Evolutionary conservation across 106 monocot species (phyloP).

Genomic region (Apostasia ramifera): DNA sequence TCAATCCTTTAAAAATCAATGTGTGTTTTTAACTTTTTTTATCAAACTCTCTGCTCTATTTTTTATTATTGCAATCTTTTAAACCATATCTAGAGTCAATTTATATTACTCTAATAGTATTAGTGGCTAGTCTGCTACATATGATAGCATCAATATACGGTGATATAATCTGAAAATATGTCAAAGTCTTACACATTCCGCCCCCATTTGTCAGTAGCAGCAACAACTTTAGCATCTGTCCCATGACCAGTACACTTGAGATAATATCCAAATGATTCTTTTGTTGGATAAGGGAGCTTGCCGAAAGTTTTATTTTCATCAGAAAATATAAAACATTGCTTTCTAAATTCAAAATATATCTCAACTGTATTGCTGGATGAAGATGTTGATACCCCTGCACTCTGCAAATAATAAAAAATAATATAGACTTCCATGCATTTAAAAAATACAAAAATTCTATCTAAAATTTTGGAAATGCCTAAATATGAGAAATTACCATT

Average conservation of each 20-base stretch:
- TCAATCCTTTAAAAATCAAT: no score
- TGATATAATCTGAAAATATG: neutral
- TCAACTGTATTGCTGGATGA: constrained; percentile 46
- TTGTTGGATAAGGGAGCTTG: constrained; percentile 90
- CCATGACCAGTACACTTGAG: constrained; percentile 84
- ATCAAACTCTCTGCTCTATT: no score
- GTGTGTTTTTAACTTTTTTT: no score
- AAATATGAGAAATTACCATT: neutral
- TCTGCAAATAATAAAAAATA: constrained; percentile 24
- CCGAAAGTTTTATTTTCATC: constrained; percentile 59
- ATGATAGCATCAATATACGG: neutral
- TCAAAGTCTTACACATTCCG: constrained; percentile 73
- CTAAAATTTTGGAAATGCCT: neutral
- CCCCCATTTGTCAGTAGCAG: constrained; percentile 89
- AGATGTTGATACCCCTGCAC: constrained; percentile 41
- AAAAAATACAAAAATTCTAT: neutral
- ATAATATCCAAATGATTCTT: constrained; percentile 87
- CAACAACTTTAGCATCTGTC: constrained; percentile 77
- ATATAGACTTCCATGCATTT: neutral
- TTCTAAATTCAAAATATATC: constrained; percentile 97
- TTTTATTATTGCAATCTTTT: no score
- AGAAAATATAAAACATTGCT: constrained; percentile 80
- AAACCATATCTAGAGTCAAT: no score
- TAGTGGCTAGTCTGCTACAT: no score
- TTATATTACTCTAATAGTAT: no score